Conservation (phyloP, 176 grass and related monocot species). For the Avena sativa region DNA sequence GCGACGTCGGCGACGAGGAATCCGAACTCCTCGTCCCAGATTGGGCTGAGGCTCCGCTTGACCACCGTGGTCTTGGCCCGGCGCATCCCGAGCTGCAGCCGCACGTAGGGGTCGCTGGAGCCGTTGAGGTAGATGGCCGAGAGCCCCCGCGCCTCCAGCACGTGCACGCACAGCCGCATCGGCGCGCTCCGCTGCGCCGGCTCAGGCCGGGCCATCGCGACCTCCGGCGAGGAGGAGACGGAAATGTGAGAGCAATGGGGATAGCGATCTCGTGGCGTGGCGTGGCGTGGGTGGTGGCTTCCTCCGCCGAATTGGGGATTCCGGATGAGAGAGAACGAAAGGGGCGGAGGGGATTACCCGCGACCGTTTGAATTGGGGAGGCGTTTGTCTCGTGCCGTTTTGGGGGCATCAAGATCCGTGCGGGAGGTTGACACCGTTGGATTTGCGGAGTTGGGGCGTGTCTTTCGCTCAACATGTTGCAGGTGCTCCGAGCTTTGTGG, state of each 20-base stretch:
- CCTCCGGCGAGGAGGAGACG: background rate
- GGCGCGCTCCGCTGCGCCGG: conserved; percentile 37
- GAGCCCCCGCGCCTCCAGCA: conserved; percentile 82
- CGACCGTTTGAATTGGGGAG: conserved; percentile 43
- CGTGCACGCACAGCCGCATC: conserved; percentile 88
- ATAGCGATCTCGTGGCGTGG: background rate
- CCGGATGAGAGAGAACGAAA: conserved; percentile 14
- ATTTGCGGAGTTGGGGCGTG: background rate
- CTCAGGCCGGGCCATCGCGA: conserved; percentile 12
- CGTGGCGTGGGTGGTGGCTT: background rate
- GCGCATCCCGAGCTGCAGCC: conserved; percentile 70
- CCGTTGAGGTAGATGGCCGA: conserved; percentile 65
- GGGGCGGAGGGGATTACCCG: background rate
- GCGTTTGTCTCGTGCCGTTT: conserved; percentile 42
- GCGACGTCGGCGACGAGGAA: conserved; percentile 69
- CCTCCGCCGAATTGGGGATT: conserved; percentile 41
- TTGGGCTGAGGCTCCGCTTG: conserved; percentile 71
- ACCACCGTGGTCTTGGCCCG: conserved; percentile 69
- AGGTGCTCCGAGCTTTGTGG: conserved; percentile 18
- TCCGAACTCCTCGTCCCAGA: conserved; percentile 86
- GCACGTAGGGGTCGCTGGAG: conserved; percentile 75
- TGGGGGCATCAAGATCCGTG: conserved; percentile 1
- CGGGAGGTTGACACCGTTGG: background rate
- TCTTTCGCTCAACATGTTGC: conserved; percentile 26
- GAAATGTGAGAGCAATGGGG: conserved; percentile 33